Evolutionary conservation across 1,139 yeast genomes (phyloP), one percentile per base, ranked within the genome.

Genomic region (Yueomyces sp.): DNA sequence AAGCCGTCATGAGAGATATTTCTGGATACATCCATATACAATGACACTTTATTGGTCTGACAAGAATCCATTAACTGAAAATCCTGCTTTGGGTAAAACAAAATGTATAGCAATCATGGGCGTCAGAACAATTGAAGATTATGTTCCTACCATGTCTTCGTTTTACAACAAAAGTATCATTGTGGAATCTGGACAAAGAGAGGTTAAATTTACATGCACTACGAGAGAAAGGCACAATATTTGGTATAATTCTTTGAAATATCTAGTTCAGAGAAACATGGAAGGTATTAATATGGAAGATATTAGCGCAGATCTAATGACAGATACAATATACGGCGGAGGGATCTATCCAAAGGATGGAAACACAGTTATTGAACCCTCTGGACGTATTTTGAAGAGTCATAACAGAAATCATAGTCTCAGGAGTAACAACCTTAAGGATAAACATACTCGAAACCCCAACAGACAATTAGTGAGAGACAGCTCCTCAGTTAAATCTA

Each of bases 21-120:
- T 91, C 72, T 91, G 97, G 97, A 78, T 91, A 37, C 95, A 91
- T 64, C 98, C 98, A 6, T 89, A 87, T 61, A 81, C 94, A 3
- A 67, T 86, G 66, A 85, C 96, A 0, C 69, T 91, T 44, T 87
- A 86, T 62, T 91, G 98, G 98, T 81, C 91, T 7, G 73, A 76
- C 12, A 73, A 77, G 8, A 85, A 84, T 56, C 97, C 97, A 2
- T 83, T 82, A 0, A 63, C 81, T 47, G 76, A 81, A 5, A 79
- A 79, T 51, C 83, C 87, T 11, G 44, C 54, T 9, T 71, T 72
- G 5, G 75, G 74, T 40, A 78, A 73, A 54, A 79, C 89, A 4
- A 76, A 81, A 54, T 89, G 94, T 27, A 81, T 87, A 40, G 91
- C 95, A 0, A 87, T 91, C 45, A 63, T 81, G 9, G 72, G 78